These are phyloP conservation scores for Candida sojae DNA, from an alignment of 1,139 yeast species.

Conservation along the genomic window DNA sequence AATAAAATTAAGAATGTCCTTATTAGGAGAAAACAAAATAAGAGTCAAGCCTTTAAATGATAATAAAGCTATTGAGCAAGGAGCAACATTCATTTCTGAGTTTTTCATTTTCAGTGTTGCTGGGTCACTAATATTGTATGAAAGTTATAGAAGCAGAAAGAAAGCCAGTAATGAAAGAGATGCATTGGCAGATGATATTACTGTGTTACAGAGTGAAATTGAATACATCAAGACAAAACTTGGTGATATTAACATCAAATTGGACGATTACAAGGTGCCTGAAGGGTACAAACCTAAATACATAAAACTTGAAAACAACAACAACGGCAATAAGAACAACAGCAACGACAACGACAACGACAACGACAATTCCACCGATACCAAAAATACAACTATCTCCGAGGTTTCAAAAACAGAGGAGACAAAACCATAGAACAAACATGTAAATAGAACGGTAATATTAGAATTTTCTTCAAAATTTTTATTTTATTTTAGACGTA, in stretches of 20 bases:
- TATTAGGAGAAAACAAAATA: constrained; percentile 59
- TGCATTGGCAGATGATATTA: constrained; percentile 67
- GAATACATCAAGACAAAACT: constrained; percentile 45
- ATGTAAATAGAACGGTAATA: not conserved
- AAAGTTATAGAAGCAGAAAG: constrained; percentile 66
- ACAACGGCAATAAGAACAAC: constrained; percentile 1
- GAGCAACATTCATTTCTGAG: constrained; percentile 80
- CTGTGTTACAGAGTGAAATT: constrained; percentile 68
- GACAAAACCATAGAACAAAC: not conserved
- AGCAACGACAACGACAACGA: constrained; percentile 1
- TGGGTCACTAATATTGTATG: constrained; percentile 75
- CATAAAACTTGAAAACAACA: constrained; percentile 25
- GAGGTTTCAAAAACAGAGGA: not conserved
- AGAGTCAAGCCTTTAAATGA: constrained; percentile 81
- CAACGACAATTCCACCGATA: not conserved
- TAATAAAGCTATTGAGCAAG: constrained; percentile 79
- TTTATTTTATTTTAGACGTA: not conserved
- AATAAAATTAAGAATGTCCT: constrained; percentile 58
- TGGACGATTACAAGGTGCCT: constrained; percentile 52
- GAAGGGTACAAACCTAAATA: constrained; percentile 47
- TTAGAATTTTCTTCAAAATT: not conserved
- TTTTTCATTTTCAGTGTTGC: constrained; percentile 77
- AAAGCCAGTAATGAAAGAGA: constrained; percentile 66
- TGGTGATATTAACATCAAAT: constrained; percentile 29
- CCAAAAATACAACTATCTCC: not conserved